Percentiles rank a stretch among this genome's conserved stretches.
Conservation (phyloP, 2,329 filamentous ascomycete genomes). For the Alternaria postmessia region DNA sequence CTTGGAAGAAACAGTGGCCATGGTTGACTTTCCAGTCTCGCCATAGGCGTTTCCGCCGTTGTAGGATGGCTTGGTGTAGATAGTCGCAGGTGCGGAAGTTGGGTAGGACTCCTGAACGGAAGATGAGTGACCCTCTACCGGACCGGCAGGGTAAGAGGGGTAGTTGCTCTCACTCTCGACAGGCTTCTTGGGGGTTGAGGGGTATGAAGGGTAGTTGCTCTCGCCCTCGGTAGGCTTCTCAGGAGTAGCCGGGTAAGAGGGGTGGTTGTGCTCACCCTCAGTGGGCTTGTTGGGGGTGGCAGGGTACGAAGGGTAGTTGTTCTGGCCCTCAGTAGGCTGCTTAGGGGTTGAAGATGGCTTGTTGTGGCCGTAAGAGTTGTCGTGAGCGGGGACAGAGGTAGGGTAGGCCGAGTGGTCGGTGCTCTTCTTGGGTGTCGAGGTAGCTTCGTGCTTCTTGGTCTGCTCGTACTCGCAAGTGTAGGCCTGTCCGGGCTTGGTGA, state of each 20-base stretch:
- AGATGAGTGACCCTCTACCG: neutral
- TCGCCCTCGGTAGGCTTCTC: neutral
- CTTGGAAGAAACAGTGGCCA: slow-evolving; percentile 2
- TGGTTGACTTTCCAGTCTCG: slow-evolving; percentile 2
- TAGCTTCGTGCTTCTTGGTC: slow-evolving; percentile 27
- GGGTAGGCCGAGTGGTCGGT: slow-evolving; percentile 10
- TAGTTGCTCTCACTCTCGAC: neutral
- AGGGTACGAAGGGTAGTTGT: slow-evolving; percentile 2
- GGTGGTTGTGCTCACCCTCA: neutral
- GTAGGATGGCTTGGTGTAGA: slow-evolving; percentile 12
- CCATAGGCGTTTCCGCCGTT: slow-evolving; percentile 5
- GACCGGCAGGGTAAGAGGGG: slow-evolving; percentile 8
- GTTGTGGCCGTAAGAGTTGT: slow-evolving; percentile 15
- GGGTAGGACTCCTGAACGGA: slow-evolving; percentile 3
- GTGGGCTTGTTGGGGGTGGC: neutral
- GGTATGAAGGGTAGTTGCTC: slow-evolving; percentile 4
- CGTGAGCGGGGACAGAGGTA: slow-evolving; percentile 16
- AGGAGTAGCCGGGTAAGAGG: neutral
- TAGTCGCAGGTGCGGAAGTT: neutral
- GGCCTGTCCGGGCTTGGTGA: slow-evolving; percentile 39
- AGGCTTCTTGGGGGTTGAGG: neutral
- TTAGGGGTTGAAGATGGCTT: slow-evolving; percentile 17
- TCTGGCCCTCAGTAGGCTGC: slow-evolving; percentile 14
- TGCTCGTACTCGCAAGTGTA: slow-evolving; percentile 42
- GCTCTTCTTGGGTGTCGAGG: slow-evolving; percentile 13